These are phyloP conservation scores for Panus rudis DNA, from an alignment of 768 basidiomycete genomes.

Conservation along the genomic window DNA sequence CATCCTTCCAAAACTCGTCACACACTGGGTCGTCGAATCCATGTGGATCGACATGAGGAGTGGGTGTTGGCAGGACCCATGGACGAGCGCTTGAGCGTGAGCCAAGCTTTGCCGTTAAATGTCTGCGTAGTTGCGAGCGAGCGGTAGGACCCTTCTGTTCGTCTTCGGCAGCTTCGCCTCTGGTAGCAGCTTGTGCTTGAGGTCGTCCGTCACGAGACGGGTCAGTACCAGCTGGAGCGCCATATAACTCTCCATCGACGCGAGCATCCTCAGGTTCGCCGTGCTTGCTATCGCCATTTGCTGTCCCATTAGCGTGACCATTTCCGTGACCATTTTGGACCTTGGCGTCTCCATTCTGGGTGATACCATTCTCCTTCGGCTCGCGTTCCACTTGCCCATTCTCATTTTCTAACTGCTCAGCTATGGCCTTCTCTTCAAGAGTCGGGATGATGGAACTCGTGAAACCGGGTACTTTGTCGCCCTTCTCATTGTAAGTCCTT, in stretches of 20 bases:
- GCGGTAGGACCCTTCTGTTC: slow-evolving; percentile 45
- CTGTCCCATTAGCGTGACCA: not conserved
- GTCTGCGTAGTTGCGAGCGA: slow-evolving; percentile 46
- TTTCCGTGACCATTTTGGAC: not conserved
- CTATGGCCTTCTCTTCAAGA: slow-evolving; percentile 57
- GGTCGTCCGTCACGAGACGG: slow-evolving; percentile 38
- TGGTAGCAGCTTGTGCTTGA: slow-evolving; percentile 38
- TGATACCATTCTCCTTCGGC: not conserved
- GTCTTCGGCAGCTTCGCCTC: slow-evolving; percentile 41
- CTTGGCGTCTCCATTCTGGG: slow-evolving; percentile 4
- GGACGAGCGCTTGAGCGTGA: slow-evolving; percentile 29
- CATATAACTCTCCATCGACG: slow-evolving; percentile 39
- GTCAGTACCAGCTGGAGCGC: slow-evolving; percentile 49
- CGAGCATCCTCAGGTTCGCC: slow-evolving; percentile 25
- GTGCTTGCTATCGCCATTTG: slow-evolving; percentile 1
- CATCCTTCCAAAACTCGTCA: slow-evolving; percentile 83
- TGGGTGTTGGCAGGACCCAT: slow-evolving; percentile 58
- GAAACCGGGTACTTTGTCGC: slow-evolving; percentile 47
- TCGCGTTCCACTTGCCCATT: not conserved
- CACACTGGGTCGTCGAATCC: slow-evolving; percentile 86
- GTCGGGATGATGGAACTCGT: slow-evolving; percentile 59
- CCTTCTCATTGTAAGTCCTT: slow-evolving; percentile 44
- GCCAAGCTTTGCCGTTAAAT: slow-evolving; percentile 43
- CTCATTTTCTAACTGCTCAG: slow-evolving; percentile 27
- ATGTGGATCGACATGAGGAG: slow-evolving; percentile 68